phyloP scores from a whole-genome alignment of 2,329 filamentous ascomycete species.

The Ramularia endophylla region DNA sequence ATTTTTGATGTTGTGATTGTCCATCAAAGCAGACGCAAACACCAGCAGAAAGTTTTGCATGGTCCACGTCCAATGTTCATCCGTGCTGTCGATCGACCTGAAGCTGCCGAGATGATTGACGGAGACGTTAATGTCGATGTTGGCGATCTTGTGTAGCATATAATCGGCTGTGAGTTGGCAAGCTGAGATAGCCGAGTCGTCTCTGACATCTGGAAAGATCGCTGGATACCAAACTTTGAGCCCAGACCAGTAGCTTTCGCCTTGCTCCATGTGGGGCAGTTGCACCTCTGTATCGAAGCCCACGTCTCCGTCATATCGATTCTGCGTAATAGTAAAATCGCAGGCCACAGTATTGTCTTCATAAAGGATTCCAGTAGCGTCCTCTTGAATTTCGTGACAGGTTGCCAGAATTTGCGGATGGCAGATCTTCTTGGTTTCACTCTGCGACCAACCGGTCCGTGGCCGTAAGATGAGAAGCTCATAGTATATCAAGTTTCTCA shows the following conservation, averaged over 20 bases:
- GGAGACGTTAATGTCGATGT: no score
- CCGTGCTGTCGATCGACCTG: no score
- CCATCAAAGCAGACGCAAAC: slow-evolving; percentile 13
- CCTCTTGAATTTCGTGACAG: slow-evolving; percentile 15
- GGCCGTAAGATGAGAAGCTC: slow-evolving; percentile 10
- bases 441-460: no score
- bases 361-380: slow-evolving; percentile 21
- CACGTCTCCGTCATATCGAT: background rate
- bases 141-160: no score
- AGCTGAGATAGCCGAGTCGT: no score
- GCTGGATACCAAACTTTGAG: no score
- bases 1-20: no score
- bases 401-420: slow-evolving; percentile 11
- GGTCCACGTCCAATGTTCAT: no score
- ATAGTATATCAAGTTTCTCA: slow-evolving; percentile 19
- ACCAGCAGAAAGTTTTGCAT: slow-evolving; percentile 3
- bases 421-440: background rate
- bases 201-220: no score
- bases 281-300: background rate
- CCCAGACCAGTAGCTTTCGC: no score
- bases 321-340: slow-evolving; percentile 1
- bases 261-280: no score
- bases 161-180: background rate
- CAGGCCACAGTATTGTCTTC: slow-evolving; percentile 1
- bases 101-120: no score